Conservation (phyloP, 1,139 yeast species). For the Kluyveromyces sp. region DNA sequence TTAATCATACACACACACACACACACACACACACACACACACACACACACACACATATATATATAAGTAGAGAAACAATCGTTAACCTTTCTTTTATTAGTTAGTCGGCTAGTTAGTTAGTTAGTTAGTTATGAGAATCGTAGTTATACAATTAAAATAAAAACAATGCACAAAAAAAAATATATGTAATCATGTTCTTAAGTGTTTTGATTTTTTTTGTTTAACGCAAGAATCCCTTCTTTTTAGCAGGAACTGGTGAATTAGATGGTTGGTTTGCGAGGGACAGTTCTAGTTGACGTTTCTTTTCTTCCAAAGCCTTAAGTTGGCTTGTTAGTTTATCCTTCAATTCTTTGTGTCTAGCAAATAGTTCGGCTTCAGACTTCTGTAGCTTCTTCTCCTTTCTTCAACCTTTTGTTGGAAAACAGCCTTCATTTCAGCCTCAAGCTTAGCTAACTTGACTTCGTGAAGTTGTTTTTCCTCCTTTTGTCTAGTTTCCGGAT, state of each 20-base stretch:
- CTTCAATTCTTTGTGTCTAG: constrained; percentile 95
- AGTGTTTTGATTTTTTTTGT: not conserved
- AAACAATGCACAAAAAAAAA: not conserved
- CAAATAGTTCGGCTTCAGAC: constrained; percentile 93
- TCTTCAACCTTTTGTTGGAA: constrained; percentile 95
- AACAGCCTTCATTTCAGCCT: constrained; percentile 92
- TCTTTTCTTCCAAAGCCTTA: constrained; percentile 83
- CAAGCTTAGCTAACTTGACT: constrained; percentile 90
- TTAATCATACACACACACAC: too few species aligned
- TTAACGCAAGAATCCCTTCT: constrained; percentile 56
- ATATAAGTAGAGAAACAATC: too few species aligned
- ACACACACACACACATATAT: too few species aligned
- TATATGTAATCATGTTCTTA: not conserved
- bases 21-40: too few species aligned
- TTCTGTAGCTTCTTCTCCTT: constrained; percentile 94
- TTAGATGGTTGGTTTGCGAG: constrained; percentile 36
- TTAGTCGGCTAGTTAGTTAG: not conserved
- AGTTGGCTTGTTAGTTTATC: constrained; percentile 86
- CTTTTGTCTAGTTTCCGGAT: constrained; percentile 86
- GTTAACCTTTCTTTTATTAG: not conserved
- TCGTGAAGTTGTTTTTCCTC: constrained; percentile 92
- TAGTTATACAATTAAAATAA: not conserved
- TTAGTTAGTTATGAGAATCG: not conserved
- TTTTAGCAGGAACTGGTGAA: constrained; percentile 42
- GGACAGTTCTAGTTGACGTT: constrained; percentile 69